Evolutionary conservation across 2,329 filamentous ascomycete species (phyloP), one percentile per base, ranked within the genome.

Genomic region (Arthroderma uncinatum): DNA sequence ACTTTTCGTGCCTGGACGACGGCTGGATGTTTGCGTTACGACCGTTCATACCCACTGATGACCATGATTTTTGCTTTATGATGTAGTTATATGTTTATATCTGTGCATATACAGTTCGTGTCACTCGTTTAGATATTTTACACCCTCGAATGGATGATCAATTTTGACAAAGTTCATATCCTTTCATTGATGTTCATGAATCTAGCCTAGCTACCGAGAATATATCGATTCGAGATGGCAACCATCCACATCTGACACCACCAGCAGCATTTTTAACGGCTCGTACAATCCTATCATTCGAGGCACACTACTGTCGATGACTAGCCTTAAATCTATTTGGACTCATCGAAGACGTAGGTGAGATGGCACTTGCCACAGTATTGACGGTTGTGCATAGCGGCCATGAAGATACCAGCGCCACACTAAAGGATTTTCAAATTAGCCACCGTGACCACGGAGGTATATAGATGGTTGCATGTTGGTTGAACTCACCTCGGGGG

Each of bases 401-500:
- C 93, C 93, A 98, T 98, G 87, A 98, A 98, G 82, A 98, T 86
- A 91, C 93, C 93, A 71, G 94, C 93, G 84, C 93, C 93, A 79
- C 93, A 98, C 90, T 95, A 63, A 56, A 58, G 36, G 19, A 54
- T 44, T 23, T 12, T 33, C n/a, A 14, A 42, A 12, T 2, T 37
- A 56, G 57, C 70, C 78, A 16, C 14, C 67, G 79, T 72, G 39
- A 64, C 57, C 60, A n/a, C 30, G 10, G 37, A 14, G n/a, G 28
- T 21, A 30, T 28, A 19, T 42, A 21, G 23, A 10, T n/a, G 55
- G 28, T 30, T 30, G 28, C 28, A 4, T 30, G 28, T 30, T 30
- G 19, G 9, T 10, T 39, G 57, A 67, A 79, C 87, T 80, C 78
- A 93, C 89, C 73, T 86, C 89, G 69, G 91, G 86, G 74, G 83